Evolutionary conservation across 2,329 filamentous ascomycete genomes (phyloP).

Genomic region (Fusarium beomiforme): DNA sequence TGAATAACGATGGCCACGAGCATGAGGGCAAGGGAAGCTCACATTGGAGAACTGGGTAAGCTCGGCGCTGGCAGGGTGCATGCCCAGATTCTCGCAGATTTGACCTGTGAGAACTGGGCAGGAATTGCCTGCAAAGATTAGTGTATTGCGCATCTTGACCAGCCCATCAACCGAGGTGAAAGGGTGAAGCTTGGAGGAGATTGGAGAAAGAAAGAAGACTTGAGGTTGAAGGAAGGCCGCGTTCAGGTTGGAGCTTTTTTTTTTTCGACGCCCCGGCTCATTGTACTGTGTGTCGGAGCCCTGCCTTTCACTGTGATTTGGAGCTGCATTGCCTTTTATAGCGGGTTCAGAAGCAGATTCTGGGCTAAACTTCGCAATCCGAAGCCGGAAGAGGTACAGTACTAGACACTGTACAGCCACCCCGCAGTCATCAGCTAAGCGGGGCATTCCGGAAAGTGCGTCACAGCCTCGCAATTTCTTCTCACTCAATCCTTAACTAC

Average conservation of each 20-base stretch:
- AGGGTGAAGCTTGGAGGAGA: constrained; percentile 38
- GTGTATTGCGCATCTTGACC: constrained; percentile 69
- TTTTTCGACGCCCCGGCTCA: constrained; percentile 35
- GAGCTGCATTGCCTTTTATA: neutral
- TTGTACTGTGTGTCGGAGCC: constrained; percentile 9
- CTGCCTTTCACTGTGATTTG: neutral
- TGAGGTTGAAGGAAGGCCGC: constrained; percentile 33
- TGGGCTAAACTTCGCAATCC: neutral
- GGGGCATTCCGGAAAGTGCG: constrained; percentile 37
- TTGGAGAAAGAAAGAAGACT: constrained; percentile 32
- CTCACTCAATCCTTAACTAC: neutral
- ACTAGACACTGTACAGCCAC: neutral
- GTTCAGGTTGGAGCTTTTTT: constrained; percentile 38
- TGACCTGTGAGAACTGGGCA: constrained; percentile 71
- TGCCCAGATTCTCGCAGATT: constrained; percentile 75
- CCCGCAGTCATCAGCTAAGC: constrained; percentile 31
- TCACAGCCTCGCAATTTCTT: constrained; percentile 15
- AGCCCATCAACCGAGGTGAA: constrained; percentile 39
- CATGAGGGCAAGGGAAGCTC: constrained; percentile 50
- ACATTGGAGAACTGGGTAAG: constrained; percentile 77
- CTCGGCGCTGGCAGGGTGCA: constrained; percentile 71
- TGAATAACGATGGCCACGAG: constrained; percentile 18
- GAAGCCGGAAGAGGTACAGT: constrained; percentile 18
- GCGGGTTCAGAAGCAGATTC: neutral
- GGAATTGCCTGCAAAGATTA: constrained; percentile 75